phyloP scores from a whole-genome alignment of 2,329 filamentous ascomycete genomes.

The Neofusicoccum laricinum region DNA sequence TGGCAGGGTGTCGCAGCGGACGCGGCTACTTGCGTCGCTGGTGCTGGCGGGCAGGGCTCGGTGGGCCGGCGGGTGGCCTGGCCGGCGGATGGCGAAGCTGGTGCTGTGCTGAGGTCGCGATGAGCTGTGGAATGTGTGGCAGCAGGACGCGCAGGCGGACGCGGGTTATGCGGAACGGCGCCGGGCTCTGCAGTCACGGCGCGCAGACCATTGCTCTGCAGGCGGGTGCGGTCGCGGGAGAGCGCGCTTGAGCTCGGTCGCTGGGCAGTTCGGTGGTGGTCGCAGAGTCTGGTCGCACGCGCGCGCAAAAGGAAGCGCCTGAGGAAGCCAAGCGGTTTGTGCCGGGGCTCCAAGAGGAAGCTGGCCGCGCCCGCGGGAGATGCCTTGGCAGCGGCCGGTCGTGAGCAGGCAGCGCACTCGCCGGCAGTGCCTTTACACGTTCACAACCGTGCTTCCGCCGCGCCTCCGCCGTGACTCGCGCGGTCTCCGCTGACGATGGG shows the following conservation, averaged over 20 bases:
- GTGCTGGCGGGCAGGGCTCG: not conserved
- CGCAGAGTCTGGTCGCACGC: slow-evolving; percentile 5
- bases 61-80: not conserved
- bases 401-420: not conserved
- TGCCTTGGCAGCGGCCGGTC: not conserved
- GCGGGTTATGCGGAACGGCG: not conserved
- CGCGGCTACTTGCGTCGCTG: not conserved
- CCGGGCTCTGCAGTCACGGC: not conserved
- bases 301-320: not conserved
- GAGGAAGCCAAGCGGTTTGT: slow-evolving; percentile 9
- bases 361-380: not conserved
- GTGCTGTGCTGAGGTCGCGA: not conserved
- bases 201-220: not conserved
- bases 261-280: not conserved
- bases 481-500: not conserved
- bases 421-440: not conserved
- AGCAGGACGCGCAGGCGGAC: slow-evolving; percentile 1
- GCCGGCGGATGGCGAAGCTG: not conserved
- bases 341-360: slow-evolving; percentile 1
- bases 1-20: not conserved
- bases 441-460: not conserved
- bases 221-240: not conserved
- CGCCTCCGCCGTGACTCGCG: not conserved
- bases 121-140: slow-evolving; percentile 4
- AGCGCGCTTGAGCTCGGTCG: not conserved